Percentiles rank a stretch among this genome's conserved stretches.
These are phyloP conservation scores for Oryza rufipogon DNA, from an alignment of 176 grass and related monocot genomes.

Conservation along the genomic window DNA sequence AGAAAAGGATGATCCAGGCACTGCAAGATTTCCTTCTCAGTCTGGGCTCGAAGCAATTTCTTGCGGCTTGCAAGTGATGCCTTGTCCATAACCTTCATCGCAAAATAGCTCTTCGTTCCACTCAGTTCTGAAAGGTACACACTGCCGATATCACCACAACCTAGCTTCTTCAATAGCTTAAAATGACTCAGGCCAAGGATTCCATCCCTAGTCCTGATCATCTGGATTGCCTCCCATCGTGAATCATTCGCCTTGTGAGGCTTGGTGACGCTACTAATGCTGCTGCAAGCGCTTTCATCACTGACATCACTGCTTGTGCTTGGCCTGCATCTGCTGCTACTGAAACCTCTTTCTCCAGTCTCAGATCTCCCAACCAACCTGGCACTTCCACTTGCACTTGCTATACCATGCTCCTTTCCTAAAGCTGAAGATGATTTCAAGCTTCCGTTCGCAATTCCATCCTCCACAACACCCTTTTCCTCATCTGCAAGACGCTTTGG, in stretches of 20 bases:
- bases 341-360: conserved; percentile 51
- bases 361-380: conserved; percentile 47
- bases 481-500: conserved; percentile 27
- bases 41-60: conserved; percentile 79
- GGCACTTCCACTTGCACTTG: conserved; percentile 49
- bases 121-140: conserved; percentile 81
- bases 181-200: conserved; percentile 74
- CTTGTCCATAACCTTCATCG: conserved; percentile 93
- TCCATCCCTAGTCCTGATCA: conserved; percentile 52
- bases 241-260: conserved; percentile 85
- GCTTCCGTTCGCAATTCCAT: conserved; percentile 14
- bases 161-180: conserved; percentile 70
- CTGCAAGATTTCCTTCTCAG: conserved; percentile 83
- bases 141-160: conserved; percentile 84
- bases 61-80: conserved; percentile 65
- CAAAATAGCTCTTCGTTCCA: conserved; percentile 81
- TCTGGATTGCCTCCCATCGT: conserved; percentile 77
- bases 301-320: conserved; percentile 72
- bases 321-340: conserved; percentile 55
- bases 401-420: conserved; percentile 36
- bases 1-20: conserved; percentile 81
- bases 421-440: conserved; percentile 35
- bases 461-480: conserved; percentile 47
- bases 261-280: conserved; percentile 61
- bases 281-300: conserved; percentile 80